These are phyloP conservation scores for Arabis hirsuta DNA, from an alignment of 345 rosid genomes.

Conservation along the genomic window DNA sequence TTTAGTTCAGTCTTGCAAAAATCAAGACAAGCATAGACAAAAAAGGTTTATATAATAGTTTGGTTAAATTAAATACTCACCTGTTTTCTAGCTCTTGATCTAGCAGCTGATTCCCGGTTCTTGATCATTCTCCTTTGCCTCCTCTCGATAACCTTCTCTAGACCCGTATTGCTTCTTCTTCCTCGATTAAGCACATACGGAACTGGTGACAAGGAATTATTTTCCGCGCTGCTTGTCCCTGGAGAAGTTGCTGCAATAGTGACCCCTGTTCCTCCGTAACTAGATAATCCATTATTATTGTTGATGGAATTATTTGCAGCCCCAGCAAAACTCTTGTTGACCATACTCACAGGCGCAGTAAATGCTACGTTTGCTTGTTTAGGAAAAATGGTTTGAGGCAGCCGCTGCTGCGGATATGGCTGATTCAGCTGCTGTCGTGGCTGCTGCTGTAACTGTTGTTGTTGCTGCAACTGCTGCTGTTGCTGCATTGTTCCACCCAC, in stretches of 20 bases:
- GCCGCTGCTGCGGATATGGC: constrained; percentile 38
- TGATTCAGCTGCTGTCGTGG: constrained; percentile 44
- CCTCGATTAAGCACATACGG: constrained; percentile 81
- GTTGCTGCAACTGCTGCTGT: constrained; percentile 28
- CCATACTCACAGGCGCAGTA: constrained; percentile 58
- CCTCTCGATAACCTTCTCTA: constrained; percentile 93
- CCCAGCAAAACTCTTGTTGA: constrained; percentile 47
- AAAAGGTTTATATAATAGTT: constrained; percentile 1
- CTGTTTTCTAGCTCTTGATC: constrained; percentile 99
- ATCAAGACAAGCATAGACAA: constrained; percentile 1
- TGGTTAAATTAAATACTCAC: constrained; percentile 42
- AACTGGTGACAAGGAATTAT: constrained; percentile 70
- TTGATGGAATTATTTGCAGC: constrained; percentile 50
- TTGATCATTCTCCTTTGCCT: constrained; percentile 98
- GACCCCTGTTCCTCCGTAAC: constrained; percentile 56
- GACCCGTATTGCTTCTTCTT: constrained; percentile 61
- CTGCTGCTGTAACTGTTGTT: constrained; percentile 43
- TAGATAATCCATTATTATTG: constrained; percentile 52
- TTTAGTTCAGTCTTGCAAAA: neutral
- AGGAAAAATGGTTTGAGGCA: constrained; percentile 56
- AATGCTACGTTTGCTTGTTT: constrained; percentile 67
- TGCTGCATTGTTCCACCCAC: constrained; percentile 51
- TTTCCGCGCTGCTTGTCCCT: constrained; percentile 63
- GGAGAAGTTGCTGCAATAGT: constrained; percentile 66
- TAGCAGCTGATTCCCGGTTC: constrained; percentile 96